Conservation (phyloP, 441 rosid species). For the Pelargonium myrrhifolium region DNA sequence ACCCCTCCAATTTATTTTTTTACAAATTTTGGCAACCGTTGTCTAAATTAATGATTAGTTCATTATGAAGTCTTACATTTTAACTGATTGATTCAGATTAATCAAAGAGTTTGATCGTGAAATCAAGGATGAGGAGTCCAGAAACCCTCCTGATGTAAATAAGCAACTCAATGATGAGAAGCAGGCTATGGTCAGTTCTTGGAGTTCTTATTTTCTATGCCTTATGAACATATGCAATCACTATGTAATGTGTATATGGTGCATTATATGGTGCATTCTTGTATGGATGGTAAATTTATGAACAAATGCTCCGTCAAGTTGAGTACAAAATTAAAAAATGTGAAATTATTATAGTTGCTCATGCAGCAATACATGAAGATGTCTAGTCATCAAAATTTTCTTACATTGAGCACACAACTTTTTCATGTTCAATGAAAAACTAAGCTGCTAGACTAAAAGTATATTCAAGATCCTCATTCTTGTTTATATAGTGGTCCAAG, state of each 20-base stretch:
- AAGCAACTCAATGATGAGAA: slow-evolving; percentile 88
- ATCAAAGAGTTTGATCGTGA: slow-evolving; percentile 89
- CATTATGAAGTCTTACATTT: slow-evolving; percentile 4
- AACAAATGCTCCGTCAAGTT: neutral
- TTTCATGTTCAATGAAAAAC: too few species aligned
- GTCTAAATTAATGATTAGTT: neutral
- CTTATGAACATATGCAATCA: neutral
- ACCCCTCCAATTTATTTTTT: neutral
- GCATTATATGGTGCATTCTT: neutral
- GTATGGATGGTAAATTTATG: neutral
- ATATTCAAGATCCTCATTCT: neutral
- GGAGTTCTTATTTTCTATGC: slow-evolving; percentile 6
- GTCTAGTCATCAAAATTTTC: neutral
- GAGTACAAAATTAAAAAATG: neutral
- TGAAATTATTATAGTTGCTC: neutral
- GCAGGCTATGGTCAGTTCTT: slow-evolving; percentile 71
- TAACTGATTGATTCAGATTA: slow-evolving; percentile 39
- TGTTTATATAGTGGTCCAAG: neutral
- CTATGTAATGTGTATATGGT: neutral
- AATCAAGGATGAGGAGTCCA: slow-evolving; percentile 68
- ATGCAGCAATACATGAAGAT: neutral
- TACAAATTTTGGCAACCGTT: neutral
- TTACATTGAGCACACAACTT: neutral
- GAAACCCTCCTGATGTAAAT: slow-evolving; percentile 64
- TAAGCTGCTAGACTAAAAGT: neutral